phyloP scores from a whole-genome alignment of 2,329 filamentous ascomycete species.

The Dendrostoma leiphaemia region DNA sequence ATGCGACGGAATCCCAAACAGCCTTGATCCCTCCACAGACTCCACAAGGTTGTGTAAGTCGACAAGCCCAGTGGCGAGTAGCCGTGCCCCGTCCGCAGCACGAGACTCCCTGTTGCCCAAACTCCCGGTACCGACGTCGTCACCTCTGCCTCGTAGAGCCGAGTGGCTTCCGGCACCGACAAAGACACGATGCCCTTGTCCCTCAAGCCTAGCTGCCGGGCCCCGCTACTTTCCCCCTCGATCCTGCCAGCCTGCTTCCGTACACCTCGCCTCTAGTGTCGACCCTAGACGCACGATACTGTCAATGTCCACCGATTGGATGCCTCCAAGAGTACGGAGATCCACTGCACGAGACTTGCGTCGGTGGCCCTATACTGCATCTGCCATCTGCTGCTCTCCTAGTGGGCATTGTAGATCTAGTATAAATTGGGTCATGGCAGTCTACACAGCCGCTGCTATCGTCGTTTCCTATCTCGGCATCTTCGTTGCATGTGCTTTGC shows the following conservation, averaged over 20 bases:
- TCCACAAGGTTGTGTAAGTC: conserved; percentile 1
- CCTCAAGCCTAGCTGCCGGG: conserved; percentile 1
- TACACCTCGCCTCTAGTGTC: too few relatives aligned
- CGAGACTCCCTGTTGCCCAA: conserved; percentile 2
- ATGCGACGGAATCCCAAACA: conserved; percentile 4
- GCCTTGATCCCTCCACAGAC: conserved; percentile 7
- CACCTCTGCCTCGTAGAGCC: neutral
- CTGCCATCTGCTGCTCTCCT: neutral
- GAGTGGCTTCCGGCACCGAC: neutral
- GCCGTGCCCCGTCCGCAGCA: conserved; percentile 5
- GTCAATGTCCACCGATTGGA: conserved; percentile 10
- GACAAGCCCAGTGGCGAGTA: conserved; percentile 1
- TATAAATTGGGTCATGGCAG: conserved; percentile 12
- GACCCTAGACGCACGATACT: neutral
- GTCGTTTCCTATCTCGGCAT: conserved; percentile 4
- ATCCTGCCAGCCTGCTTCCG: too few relatives aligned
- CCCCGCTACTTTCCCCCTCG: neutral
- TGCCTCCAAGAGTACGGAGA: neutral
- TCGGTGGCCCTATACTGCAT: conserved; percentile 15
- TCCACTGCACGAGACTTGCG: conserved; percentile 13
- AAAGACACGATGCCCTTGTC: conserved; percentile 7
- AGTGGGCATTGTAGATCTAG: conserved; percentile 5
- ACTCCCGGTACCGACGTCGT: conserved; percentile 3
- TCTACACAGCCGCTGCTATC: neutral
- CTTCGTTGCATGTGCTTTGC: neutral